These are phyloP conservation scores for Schoenoplectus triqueter DNA, from an alignment of 202 grass and related monocot species.

Conservation along the genomic window DNA sequence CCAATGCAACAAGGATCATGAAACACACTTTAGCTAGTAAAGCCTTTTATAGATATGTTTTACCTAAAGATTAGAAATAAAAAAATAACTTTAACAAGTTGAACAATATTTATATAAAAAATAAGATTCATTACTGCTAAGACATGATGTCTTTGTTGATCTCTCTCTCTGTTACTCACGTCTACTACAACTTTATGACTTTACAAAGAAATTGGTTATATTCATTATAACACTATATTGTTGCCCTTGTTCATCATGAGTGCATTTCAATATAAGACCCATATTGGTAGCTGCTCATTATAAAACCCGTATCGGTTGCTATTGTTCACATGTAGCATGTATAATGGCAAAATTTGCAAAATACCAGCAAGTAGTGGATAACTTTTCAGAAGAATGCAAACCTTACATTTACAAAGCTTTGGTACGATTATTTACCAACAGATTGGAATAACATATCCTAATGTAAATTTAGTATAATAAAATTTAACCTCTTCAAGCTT, in stretches of 20 bases:
- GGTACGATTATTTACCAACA: background rate
- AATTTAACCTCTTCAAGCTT: conserved; percentile 73
- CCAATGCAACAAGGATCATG: no score
- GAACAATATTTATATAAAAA: no score
- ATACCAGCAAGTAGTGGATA: background rate
- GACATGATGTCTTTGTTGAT: no score
- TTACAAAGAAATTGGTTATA: background rate
- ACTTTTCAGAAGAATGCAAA: conserved; percentile 14
- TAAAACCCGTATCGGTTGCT: background rate
- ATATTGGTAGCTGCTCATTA: background rate
- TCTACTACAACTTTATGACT: background rate
- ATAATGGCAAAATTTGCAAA: background rate
- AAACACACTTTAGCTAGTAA: no score
- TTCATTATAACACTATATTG: no score
- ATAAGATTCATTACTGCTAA: no score
- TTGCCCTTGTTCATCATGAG: no score
- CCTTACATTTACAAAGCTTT: conserved; percentile 6
- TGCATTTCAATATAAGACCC: no score
- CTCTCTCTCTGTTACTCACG: no score
- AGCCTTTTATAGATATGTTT: no score
- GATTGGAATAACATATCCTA: background rate
- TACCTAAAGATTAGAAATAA: no score
- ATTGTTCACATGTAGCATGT: background rate
- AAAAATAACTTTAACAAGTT: no score
- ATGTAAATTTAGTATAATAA: conserved; percentile 20